A percentile compares a stretch with the other conserved stretches of the same genome.
Evolutionary conservation across 2,329 filamentous ascomycete species (phyloP).

Genomic region (Penicillium sp.): DNA sequence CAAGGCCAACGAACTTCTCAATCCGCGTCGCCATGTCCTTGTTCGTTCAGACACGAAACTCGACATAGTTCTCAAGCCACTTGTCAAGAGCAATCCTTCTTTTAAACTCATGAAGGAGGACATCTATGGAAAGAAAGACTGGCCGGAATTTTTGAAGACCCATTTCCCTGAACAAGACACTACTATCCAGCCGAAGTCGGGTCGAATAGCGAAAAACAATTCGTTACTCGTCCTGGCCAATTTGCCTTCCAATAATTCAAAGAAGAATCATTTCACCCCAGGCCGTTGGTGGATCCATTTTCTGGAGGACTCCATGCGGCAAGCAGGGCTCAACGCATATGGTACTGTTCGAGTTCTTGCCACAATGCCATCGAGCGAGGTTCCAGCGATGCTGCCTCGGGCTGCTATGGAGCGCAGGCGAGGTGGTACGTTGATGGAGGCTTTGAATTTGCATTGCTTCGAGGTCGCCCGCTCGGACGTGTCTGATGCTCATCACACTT

Average conservation of each 20-base stretch:
- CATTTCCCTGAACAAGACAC: slow-evolving; percentile 49
- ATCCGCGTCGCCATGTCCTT: slow-evolving; percentile 80
- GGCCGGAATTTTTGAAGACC: slow-evolving; percentile 39
- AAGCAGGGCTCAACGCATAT: slow-evolving; percentile 69
- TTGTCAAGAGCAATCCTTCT: slow-evolving; percentile 52
- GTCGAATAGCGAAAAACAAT: slow-evolving; percentile 61
- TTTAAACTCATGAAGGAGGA: slow-evolving; percentile 54
- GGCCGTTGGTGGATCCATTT: slow-evolving; percentile 60
- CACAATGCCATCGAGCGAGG: slow-evolving; percentile 67
- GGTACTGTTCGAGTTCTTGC: slow-evolving; percentile 78
- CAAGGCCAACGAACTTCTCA: slow-evolving; percentile 71
- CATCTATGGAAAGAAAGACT: slow-evolving; percentile 61
- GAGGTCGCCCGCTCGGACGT: slow-evolving; percentile 56
- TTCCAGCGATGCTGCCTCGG: slow-evolving; percentile 61
- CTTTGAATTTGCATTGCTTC: slow-evolving; percentile 42
- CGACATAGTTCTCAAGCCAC: slow-evolving; percentile 59
- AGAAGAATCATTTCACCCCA: slow-evolving; percentile 48
- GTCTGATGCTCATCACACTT: slow-evolving; percentile 19
- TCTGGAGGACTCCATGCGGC: slow-evolving; percentile 57
- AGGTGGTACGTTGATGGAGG: slow-evolving; percentile 60
- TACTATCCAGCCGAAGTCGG: slow-evolving; percentile 28
- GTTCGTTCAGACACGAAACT: slow-evolving; percentile 64
- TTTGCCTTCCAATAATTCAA: neutral
- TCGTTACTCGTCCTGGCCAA: slow-evolving; percentile 74
- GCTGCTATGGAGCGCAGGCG: slow-evolving; percentile 58